phyloP scores from a whole-genome alignment of 2,329 filamentous ascomycete species.

The Microsporum canis region DNA sequence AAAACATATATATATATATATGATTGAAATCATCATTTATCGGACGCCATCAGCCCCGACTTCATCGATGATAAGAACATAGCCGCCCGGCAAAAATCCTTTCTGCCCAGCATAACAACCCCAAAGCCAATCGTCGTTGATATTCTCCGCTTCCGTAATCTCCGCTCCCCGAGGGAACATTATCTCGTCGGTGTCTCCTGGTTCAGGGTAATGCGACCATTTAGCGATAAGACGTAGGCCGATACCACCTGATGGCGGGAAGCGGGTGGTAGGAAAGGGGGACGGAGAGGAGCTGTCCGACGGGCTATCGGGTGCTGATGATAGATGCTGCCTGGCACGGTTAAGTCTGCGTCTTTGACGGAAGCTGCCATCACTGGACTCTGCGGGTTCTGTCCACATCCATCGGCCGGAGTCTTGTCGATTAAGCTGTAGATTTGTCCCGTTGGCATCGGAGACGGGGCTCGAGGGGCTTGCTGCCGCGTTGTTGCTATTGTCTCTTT shows the following conservation, averaged over 20 bases:
- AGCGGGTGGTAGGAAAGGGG: conserved; percentile 24
- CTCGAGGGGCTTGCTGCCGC: conserved; percentile 19
- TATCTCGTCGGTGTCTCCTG: conserved; percentile 54
- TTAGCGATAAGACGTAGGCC: conserved; percentile 53
- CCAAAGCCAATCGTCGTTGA: conserved; percentile 85
- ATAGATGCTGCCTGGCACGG: not conserved
- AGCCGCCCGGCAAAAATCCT: conserved; percentile 70
- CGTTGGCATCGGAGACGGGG: conserved; percentile 20
- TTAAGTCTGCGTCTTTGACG: conserved; percentile 11
- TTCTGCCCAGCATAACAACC: conserved; percentile 71
- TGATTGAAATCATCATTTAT: not conserved
- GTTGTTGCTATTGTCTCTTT: conserved; percentile 8
- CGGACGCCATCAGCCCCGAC: conserved; percentile 11
- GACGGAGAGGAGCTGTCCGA: conserved; percentile 5
- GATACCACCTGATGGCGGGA: conserved; percentile 65
- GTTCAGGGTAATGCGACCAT: conserved; percentile 68
- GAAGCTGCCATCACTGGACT: conserved; percentile 9
- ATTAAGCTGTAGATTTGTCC: conserved; percentile 1
- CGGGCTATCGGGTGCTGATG: not conserved
- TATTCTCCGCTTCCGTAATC: conserved; percentile 69
- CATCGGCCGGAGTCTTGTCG: conserved; percentile 25
- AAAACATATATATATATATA: not conserved
- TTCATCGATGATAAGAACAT: conserved; percentile 47
- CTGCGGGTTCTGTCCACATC: conserved; percentile 31
- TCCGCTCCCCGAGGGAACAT: conserved; percentile 74